Base-by-base conservation (phyloP, 345 rosid genomes). In the Eucalyptus tenuipes region DNA sequence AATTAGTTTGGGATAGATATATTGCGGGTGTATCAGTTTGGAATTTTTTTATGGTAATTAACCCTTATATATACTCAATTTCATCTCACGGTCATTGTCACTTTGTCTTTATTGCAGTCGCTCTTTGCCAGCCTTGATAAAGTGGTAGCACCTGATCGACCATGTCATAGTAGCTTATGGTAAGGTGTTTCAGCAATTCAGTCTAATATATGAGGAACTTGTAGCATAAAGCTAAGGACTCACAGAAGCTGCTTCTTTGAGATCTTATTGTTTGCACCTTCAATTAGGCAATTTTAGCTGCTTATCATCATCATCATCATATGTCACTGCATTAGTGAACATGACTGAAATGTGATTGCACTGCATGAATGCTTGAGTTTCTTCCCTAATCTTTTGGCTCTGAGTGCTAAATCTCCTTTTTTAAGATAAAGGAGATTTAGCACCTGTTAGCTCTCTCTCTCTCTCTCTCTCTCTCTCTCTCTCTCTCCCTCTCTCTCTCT, bases 141-240 rank as follows among this genome's bases (percentile, higher is more conserved):
- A 91, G 91, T 96, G 90, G 91, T 97, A 61, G 99, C 98, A 47
- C 99, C 99, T 49, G 95, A 98, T 90, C 93, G 91, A 89, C 99
- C 99, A 89, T 97, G 99, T 91, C 98, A 97, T 92, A 90, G 95
- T 92, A 94, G 96, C 93, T 93, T 98, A 94, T 98, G 99, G 99
- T 98, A 93, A 91, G 92, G 87, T 88, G 52, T 61, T 66, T 75
- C 48, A 18, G 47, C 29, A 40, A 75, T 40, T 71, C 84, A 75
- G 47, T 20, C 40, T 20, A 40, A 75, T 40, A 40, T 40, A 20
- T 75, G 47, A 40, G 47, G 47, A 75, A 20, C 29, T 75, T 75
- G 47, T 75, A 40, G 84, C 84, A 75, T 20, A 25, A 44, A 75
- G 27, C 29, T 11, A 25, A 75, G 45, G 29, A 75, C 47, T 75